phyloP scores from a whole-genome alignment of 2,329 filamentous ascomycete species.

The Clonostachys rosea region DNA sequence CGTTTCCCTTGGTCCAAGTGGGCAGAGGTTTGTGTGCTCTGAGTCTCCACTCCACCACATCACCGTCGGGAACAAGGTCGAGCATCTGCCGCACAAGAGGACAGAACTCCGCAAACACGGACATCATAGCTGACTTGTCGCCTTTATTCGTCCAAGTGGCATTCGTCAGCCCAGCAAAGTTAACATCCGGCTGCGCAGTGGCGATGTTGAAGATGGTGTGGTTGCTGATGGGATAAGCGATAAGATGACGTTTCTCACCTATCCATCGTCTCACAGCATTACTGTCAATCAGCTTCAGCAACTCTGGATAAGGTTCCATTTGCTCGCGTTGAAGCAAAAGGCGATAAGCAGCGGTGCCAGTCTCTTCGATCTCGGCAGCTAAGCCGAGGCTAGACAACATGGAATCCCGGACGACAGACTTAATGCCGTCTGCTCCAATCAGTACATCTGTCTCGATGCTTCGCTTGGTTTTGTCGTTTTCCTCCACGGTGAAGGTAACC shows the following conservation, averaged over 20 bases:
- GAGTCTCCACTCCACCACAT: slow-evolving; percentile 62
- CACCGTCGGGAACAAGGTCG: slow-evolving; percentile 53
- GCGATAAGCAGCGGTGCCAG: slow-evolving; percentile 72
- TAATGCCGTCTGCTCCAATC: slow-evolving; percentile 52
- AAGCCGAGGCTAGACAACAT: slow-evolving; percentile 49
- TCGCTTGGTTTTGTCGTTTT: slow-evolving; percentile 51
- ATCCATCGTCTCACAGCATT: slow-evolving; percentile 72
- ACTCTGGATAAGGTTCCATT: slow-evolving; percentile 63
- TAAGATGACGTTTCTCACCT: slow-evolving; percentile 69
- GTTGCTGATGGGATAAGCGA: slow-evolving; percentile 69
- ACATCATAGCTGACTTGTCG: slow-evolving; percentile 55
- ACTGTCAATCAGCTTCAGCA: slow-evolving; percentile 60
- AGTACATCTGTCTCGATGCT: slow-evolving; percentile 48
- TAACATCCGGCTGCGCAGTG: slow-evolving; percentile 55
- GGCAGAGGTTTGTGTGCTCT: slow-evolving; percentile 52
- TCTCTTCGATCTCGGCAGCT: slow-evolving; percentile 44
- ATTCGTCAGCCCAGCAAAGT: slow-evolving; percentile 52
- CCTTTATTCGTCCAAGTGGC: slow-evolving; percentile 60
- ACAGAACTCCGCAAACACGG: slow-evolving; percentile 57
- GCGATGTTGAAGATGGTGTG: slow-evolving; percentile 64
- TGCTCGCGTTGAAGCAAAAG: slow-evolving; percentile 69
- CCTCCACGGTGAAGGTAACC: slow-evolving; percentile 54
- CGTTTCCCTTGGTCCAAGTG: slow-evolving; percentile 52
- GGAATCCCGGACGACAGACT: slow-evolving; percentile 41
- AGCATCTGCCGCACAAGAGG: slow-evolving; percentile 54